A percentile compares a stretch with the other conserved stretches of the same genome.
phyloP scores from a whole-genome alignment of 2,329 filamentous ascomycete species.

The Phialophora tarda region DNA sequence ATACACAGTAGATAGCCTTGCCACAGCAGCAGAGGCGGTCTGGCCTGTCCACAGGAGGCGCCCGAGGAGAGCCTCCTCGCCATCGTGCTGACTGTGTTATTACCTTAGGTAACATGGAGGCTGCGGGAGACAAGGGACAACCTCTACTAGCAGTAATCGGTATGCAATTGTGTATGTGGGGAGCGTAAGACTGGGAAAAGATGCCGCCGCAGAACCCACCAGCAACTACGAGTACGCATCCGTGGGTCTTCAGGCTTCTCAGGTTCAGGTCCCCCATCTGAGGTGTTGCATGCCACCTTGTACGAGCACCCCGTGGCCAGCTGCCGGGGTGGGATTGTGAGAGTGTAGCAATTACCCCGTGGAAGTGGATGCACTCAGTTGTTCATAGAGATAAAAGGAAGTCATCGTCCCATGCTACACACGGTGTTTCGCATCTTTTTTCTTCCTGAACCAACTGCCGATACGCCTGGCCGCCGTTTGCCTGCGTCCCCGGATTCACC shows the following conservation, averaged over 20 bases:
- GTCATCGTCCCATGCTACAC: not conserved
- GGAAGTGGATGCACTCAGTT: not conserved
- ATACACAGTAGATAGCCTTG: not conserved
- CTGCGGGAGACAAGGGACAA: not conserved
- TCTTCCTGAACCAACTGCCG: not conserved
- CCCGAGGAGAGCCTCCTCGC: not conserved
- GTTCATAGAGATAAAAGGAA: conserved; percentile 3
- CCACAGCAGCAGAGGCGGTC: not conserved
- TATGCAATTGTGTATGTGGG: conserved; percentile 1
- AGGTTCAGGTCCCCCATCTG: not conserved
- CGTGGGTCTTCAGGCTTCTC: not conserved
- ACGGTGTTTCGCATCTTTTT: not conserved
- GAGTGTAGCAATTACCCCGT: not conserved
- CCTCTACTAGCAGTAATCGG: not conserved
- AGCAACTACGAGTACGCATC: not conserved
- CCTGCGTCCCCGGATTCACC: not conserved
- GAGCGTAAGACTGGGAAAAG: not conserved
- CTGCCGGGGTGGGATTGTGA: not conserved
- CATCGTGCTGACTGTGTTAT: conserved; percentile 16
- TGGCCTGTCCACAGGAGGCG: not conserved
- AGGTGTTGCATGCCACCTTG: not conserved
- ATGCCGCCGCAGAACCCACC: not conserved
- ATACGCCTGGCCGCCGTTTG: not conserved
- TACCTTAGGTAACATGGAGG: not conserved
- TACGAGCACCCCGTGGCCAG: not conserved